Percentiles rank a stretch among this genome's conserved stretches.
phyloP scores from a whole-genome alignment of 75 land plant species.

The Pseudotsuga menziesii region DNA sequence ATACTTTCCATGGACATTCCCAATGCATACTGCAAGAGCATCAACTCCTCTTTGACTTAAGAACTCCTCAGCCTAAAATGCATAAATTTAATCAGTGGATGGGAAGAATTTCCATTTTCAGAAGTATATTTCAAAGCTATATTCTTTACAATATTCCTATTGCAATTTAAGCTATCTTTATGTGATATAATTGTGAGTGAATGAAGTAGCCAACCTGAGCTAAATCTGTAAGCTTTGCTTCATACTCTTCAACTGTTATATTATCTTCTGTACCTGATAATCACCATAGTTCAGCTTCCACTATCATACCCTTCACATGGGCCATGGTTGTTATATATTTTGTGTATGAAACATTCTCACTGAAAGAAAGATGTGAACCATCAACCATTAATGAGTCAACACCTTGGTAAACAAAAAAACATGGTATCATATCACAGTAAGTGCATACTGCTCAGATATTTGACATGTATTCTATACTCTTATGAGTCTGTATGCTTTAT shows the following conservation, averaged over 20 bases:
- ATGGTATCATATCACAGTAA: neutral
- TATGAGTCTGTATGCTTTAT: neutral
- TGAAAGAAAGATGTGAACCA: conserved; percentile 86
- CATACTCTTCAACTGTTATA: conserved; percentile 89
- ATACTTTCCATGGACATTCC: conserved; percentile 99
- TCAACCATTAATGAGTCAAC: conserved; percentile 97
- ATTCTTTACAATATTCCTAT: neutral
- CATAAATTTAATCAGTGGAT: neutral
- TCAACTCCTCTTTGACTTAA: conserved; percentile 78
- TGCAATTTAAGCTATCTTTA: neutral
- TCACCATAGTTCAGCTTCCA: conserved; percentile 96
- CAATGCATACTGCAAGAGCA: conserved; percentile 98
- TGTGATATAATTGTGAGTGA: neutral
- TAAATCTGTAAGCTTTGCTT: conserved; percentile 83
- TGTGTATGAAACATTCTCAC: conserved; percentile 71
- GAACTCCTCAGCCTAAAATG: conserved; percentile 76
- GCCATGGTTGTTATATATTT: conserved; percentile 61
- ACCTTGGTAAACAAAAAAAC: conserved; percentile 53
- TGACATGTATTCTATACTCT: neutral
- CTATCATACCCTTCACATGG: conserved; percentile 58
- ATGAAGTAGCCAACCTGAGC: conserved; percentile 46
- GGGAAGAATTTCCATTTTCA: neutral
- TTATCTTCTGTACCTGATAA: conserved; percentile 97
- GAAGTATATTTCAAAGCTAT: neutral
- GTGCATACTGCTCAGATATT: neutral